Conservation (phyloP, 1,284 basidiomycete species). For the Amylostereum chailletii region DNA sequence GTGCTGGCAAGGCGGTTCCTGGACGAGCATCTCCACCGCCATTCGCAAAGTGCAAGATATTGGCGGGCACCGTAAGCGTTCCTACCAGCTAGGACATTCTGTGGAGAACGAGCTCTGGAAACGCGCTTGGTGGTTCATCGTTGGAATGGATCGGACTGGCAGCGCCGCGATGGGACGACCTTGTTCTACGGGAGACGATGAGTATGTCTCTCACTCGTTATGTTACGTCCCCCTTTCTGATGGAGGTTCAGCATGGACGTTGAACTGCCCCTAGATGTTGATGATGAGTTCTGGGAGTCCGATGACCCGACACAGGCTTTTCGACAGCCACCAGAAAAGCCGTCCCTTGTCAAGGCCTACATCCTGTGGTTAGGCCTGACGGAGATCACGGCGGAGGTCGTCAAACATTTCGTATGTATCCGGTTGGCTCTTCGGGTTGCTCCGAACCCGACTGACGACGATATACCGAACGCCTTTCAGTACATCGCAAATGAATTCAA, state of each 20-base stretch:
- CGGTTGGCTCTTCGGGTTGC: conserved; percentile 1
- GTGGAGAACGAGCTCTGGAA: conserved; percentile 42
- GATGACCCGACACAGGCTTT: conserved; percentile 41
- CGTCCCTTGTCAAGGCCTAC: conserved; percentile 57
- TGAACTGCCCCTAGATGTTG: conserved; percentile 72
- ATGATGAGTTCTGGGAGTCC: conserved; percentile 79
- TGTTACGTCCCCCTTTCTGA: conserved; percentile 2
- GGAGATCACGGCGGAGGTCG: conserved; percentile 61
- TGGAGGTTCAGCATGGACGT: conserved; percentile 54
- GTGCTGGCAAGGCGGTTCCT: conserved; percentile 19
- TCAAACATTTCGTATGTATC: conserved; percentile 58
- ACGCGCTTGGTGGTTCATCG: conserved; percentile 42
- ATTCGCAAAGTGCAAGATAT: conserved; percentile 37
- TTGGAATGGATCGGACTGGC: conserved; percentile 54
- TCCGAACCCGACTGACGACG: not conserved
- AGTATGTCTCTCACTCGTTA: conserved; percentile 37
- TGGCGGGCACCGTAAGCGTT: conserved; percentile 32
- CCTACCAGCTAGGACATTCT: conserved; percentile 21
- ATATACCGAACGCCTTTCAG: conserved; percentile 24
- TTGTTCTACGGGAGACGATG: conserved; percentile 67
- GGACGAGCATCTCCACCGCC: conserved; percentile 36
- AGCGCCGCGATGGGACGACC: conserved; percentile 66
- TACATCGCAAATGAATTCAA: conserved; percentile 66
- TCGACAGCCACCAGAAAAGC: conserved; percentile 54
- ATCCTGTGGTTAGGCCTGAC: conserved; percentile 61